Conservation (phyloP, 306 rosid species). For the Ceratonia siliqua region DNA sequence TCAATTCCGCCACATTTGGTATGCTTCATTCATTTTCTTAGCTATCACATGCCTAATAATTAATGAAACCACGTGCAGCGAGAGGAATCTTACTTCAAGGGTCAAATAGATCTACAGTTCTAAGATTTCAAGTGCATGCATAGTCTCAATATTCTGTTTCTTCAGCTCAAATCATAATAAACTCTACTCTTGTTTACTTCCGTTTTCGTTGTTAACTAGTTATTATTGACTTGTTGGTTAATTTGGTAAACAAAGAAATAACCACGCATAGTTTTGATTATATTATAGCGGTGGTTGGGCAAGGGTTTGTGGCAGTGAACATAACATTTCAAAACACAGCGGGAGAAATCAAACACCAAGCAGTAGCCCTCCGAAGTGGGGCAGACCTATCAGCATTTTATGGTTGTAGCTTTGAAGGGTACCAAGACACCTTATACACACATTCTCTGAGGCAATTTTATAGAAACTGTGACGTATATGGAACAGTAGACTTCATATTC, state of each 20-base stretch:
- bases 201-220: not conserved
- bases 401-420: slow-evolving; percentile 54
- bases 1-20: slow-evolving; percentile 34
- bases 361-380: slow-evolving; percentile 51
- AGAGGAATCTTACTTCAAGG: not conserved
- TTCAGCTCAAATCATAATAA: not conserved
- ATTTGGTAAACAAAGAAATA: not conserved
- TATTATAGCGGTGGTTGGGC: slow-evolving; percentile 44
- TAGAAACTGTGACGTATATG: slow-evolving; percentile 51
- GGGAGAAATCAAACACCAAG: slow-evolving; percentile 48
- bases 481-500: slow-evolving; percentile 56
- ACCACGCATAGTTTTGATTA: not conserved
- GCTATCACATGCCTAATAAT: not conserved
- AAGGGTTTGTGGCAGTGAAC: slow-evolving; percentile 58
- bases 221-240: not conserved
- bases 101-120: not conserved
- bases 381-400: slow-evolving; percentile 54
- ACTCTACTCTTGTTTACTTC: not conserved
- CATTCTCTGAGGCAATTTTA: slow-evolving; percentile 58
- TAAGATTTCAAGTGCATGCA: not conserved
- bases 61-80: not conserved
- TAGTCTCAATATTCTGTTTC: not conserved
- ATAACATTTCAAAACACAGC: slow-evolving; percentile 60
- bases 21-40: not conserved
- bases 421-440: slow-evolving; percentile 55